These are phyloP conservation scores for Ustilago loliicola DNA, from an alignment of 1,284 basidiomycete species.

Conservation along the genomic window DNA sequence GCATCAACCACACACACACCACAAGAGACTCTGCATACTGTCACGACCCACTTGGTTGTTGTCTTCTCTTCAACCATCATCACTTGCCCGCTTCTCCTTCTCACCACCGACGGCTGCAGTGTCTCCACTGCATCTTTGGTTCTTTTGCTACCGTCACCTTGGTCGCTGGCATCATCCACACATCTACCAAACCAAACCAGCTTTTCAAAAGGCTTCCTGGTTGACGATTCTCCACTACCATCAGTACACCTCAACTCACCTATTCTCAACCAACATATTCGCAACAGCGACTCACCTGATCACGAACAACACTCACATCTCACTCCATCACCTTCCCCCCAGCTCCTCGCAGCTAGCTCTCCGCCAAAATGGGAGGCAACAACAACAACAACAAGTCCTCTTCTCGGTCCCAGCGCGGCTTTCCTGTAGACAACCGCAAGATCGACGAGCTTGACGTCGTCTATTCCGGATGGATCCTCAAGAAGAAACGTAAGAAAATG, in stretches of 20 bases:
- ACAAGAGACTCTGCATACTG: too few relatives aligned
- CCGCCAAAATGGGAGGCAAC: constrained; percentile 37
- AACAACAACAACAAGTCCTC: constrained; percentile 24
- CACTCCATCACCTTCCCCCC: neutral
- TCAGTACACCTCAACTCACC: too few relatives aligned
- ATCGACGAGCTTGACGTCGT: constrained; percentile 59
- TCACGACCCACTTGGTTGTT: too few relatives aligned
- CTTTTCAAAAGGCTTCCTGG: too few relatives aligned
- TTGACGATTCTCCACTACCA: too few relatives aligned
- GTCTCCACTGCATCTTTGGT: neutral
- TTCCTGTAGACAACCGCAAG: constrained; percentile 35
- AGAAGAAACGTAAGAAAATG: constrained; percentile 71
- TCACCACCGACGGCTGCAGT: neutral
- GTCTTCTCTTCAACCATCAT: neutral
- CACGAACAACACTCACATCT: neutral
- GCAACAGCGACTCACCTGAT: too few relatives aligned
- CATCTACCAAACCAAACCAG: too few relatives aligned
- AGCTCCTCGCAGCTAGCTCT: neutral
- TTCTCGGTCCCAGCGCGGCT: constrained; percentile 31
- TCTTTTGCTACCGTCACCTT: neutral
- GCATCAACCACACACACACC: neutral
- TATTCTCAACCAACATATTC: too few relatives aligned
- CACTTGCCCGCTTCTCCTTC: neutral
- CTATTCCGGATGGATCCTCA: constrained; percentile 68
- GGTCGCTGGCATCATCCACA: too few relatives aligned